Percentiles rank a stretch among this genome's conserved stretches.
phyloP scores from a whole-genome alignment of 1,139 yeast species.

The Taphrina flavorubra region DNA sequence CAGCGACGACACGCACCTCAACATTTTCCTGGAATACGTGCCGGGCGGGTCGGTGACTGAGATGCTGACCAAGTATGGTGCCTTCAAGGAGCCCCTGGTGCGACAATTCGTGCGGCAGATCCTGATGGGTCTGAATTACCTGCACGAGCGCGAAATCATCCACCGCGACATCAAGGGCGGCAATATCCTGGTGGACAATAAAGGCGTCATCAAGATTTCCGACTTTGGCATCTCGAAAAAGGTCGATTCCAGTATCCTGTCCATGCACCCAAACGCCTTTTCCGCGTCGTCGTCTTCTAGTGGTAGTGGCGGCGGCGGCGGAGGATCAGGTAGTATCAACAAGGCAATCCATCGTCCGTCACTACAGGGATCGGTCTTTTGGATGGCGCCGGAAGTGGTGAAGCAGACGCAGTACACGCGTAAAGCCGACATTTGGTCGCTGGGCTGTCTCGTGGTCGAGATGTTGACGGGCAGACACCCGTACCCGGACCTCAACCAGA shows the following conservation, averaged over 20 bases:
- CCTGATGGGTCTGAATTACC: constrained; percentile 77
- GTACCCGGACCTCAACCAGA: constrained; percentile 88
- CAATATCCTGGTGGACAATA: constrained; percentile 81
- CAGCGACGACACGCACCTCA: constrained; percentile 42
- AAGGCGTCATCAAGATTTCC: constrained; percentile 93
- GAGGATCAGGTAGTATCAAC: not conserved
- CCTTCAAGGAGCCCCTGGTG: constrained; percentile 79
- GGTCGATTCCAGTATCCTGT: constrained; percentile 55
- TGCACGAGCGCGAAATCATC: constrained; percentile 84
- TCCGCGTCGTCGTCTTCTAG: not conserved
- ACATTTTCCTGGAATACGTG: constrained; percentile 73
- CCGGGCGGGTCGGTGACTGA: constrained; percentile 98
- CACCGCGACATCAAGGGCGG: constrained; percentile 98
- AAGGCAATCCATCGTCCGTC: constrained; percentile 69
- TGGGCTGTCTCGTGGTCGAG: constrained; percentile 87
- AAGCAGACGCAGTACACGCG: constrained; percentile 87
- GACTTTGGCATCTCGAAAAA: constrained; percentile 93
- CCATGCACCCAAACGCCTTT: constrained; percentile 46
- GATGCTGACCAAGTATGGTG: constrained; percentile 79
- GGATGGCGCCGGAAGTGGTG: constrained; percentile 99
- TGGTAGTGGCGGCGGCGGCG: not conserved
- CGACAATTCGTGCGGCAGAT: constrained; percentile 79
- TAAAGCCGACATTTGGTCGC: constrained; percentile 94
- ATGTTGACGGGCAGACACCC: constrained; percentile 97
- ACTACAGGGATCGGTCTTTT: constrained; percentile 88